Percentiles rank a stretch among this genome's conserved stretches.
Conservation (phyloP, 805 yeast genomes). For the Tetrapisispora pingtungensis region DNA sequence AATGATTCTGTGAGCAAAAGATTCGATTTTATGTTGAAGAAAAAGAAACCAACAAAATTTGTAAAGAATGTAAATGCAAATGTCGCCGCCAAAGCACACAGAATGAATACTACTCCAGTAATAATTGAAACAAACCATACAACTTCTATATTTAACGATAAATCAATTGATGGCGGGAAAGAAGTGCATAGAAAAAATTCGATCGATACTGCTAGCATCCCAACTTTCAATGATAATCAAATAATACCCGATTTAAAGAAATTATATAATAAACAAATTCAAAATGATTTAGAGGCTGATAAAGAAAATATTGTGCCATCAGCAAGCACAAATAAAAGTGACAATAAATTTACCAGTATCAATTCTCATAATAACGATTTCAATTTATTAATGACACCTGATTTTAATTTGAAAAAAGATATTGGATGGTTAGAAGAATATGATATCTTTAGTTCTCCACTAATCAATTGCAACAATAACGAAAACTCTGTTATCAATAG, state of each 20-base stretch:
- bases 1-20: constrained; percentile 28
- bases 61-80: constrained; percentile 1
- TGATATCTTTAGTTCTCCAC: constrained; percentile 10
- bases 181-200: neutral
- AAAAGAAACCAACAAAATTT: constrained; percentile 9
- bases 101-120: constrained; percentile 14
- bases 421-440: constrained; percentile 20
- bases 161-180: neutral
- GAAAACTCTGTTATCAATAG: neutral
- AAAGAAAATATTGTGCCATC: constrained; percentile 25
- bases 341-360: neutral
- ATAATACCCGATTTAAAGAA: neutral
- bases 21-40: constrained; percentile 27
- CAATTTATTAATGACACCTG: constrained; percentile 13
- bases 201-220: neutral
- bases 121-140: constrained; percentile 3
- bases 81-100: constrained; percentile 8
- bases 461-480: neutral
- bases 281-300: constrained; percentile 8
- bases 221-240: neutral
- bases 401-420: constrained; percentile 4
- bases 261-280: neutral
- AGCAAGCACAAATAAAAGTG: neutral
- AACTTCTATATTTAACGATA: neutral
- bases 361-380: constrained; percentile 4